A percentile compares a stretch with the other conserved stretches of the same genome.
phyloP scores from a whole-genome alignment of 257 asterid genomes.

The Nyctanthes arbortristis region DNA sequence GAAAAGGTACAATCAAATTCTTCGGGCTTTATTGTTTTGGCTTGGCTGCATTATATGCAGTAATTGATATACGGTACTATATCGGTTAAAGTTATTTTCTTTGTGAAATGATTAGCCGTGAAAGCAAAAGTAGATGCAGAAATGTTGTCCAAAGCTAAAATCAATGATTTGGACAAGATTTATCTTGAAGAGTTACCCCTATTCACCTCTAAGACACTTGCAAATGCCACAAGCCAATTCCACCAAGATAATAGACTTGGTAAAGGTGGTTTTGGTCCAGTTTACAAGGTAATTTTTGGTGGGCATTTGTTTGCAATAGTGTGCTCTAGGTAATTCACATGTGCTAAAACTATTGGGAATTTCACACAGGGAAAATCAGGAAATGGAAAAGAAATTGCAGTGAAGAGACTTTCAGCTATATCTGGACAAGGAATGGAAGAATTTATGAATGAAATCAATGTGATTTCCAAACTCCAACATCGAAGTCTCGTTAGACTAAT shows the following conservation, averaged over 20 bases:
- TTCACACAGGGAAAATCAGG: conserved; percentile 33
- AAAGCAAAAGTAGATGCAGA: conserved; percentile 12
- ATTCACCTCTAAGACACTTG: conserved; percentile 41
- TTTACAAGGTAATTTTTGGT: no score
- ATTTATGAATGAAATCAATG: no score
- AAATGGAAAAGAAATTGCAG: conserved; percentile 53
- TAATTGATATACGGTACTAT: not conserved
- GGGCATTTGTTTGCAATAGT: not conserved
- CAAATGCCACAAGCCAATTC: no score
- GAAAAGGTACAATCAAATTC: conserved; percentile 31
- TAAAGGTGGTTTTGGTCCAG: no score
- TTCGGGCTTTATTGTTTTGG: not conserved
- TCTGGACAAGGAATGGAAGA: conserved; percentile 52
- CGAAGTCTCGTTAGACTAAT: conserved; percentile 50
- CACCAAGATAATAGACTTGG: no score
- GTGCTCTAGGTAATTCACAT: not conserved
- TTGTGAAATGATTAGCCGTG: conserved; percentile 28
- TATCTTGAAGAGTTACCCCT: conserved; percentile 49
- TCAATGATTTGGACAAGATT: conserved; percentile 31
- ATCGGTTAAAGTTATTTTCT: no score
- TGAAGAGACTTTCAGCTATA: conserved; percentile 53
- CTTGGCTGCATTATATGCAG: not conserved
- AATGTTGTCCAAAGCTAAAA: conserved; percentile 25
- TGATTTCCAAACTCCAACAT: conserved; percentile 60
- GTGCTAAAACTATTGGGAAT: not conserved